Percentiles rank a stretch among this genome's conserved stretches.
Evolutionary conservation across 257 asterid species (phyloP).

Genomic region (Lantana camara): DNA sequence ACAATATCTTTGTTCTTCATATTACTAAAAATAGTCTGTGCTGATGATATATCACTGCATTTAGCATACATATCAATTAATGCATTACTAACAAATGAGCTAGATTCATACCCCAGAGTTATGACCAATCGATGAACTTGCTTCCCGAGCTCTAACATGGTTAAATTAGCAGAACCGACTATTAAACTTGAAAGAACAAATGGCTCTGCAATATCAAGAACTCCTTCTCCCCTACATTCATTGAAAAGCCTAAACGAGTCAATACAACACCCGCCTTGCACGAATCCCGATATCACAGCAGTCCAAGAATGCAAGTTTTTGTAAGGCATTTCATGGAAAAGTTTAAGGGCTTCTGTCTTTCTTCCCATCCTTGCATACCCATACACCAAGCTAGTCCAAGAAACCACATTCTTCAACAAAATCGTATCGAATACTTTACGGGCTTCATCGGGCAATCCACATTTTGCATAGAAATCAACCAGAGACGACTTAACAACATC

Average conservation of each 20-base stretch:
- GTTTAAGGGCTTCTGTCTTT: conserved; percentile 54
- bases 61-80: conserved; percentile 87
- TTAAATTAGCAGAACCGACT: conserved; percentile 60
- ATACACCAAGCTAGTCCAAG: conserved; percentile 68
- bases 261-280: conserved; percentile 53
- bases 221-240: conserved; percentile 60
- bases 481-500: conserved; percentile 78
- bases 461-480: conserved; percentile 79
- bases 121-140: conserved; percentile 74
- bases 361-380: conserved; percentile 73
- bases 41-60: conserved; percentile 66
- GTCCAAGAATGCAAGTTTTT: conserved; percentile 60
- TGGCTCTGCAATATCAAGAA: conserved; percentile 43
- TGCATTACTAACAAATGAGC: conserved; percentile 48
- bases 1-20: conserved; percentile 60
- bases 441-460: conserved; percentile 60
- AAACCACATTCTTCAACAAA: conserved; percentile 49
- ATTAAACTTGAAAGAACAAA: conserved; percentile 63
- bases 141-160: conserved; percentile 62
- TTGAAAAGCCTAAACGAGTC: conserved; percentile 57
- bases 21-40: conserved; percentile 51
- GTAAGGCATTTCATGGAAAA: conserved; percentile 41
- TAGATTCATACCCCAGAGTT: conserved; percentile 56
- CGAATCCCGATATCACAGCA: conserved; percentile 70
- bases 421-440: conserved; percentile 54